These are phyloP conservation scores for Saraca asoca DNA, from an alignment of 331 rosid genomes.

Conservation along the genomic window DNA sequence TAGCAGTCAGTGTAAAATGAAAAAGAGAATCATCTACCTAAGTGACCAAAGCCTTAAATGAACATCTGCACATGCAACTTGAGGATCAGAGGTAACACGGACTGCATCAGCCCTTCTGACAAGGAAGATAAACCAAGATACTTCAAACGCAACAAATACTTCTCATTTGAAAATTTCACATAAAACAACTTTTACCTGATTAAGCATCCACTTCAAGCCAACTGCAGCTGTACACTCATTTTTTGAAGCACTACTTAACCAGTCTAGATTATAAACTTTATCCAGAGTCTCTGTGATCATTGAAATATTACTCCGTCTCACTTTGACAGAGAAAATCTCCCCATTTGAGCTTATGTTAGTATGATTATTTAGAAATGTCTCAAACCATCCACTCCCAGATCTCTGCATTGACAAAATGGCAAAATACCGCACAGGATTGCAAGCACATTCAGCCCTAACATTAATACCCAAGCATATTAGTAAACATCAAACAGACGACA, in stretches of 20 bases:
- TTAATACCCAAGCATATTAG: conserved; percentile 33
- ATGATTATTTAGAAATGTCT: conserved; percentile 91
- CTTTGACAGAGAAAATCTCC: conserved; percentile 93
- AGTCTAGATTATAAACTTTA: conserved; percentile 77
- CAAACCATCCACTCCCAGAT: conserved; percentile 99
- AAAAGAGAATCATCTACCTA: conserved; percentile 6
- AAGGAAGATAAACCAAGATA: background rate
- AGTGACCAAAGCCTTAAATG: background rate
- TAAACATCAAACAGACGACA: conserved; percentile 26
- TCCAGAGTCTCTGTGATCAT: conserved; percentile 85
- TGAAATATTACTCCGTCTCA: conserved; percentile 77
- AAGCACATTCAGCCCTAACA: conserved; percentile 79
- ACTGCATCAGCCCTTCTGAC: background rate
- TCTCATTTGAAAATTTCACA: background rate
- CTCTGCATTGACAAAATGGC: conserved; percentile 95
- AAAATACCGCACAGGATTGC: conserved; percentile 91
- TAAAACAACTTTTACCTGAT: conserved; percentile 66
- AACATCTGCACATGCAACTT: conserved; percentile 18
- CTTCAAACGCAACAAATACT: too few relatives aligned
- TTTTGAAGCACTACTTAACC: conserved; percentile 94
- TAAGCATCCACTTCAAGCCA: conserved; percentile 99
- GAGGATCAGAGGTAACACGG: background rate
- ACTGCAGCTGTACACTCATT: conserved; percentile 97
- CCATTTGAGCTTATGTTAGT: conserved; percentile 94
- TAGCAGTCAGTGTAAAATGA: conserved; percentile 2